Conservation (phyloP, 2,329 filamentous ascomycete species). For the Monosporascus sp. region DNA sequence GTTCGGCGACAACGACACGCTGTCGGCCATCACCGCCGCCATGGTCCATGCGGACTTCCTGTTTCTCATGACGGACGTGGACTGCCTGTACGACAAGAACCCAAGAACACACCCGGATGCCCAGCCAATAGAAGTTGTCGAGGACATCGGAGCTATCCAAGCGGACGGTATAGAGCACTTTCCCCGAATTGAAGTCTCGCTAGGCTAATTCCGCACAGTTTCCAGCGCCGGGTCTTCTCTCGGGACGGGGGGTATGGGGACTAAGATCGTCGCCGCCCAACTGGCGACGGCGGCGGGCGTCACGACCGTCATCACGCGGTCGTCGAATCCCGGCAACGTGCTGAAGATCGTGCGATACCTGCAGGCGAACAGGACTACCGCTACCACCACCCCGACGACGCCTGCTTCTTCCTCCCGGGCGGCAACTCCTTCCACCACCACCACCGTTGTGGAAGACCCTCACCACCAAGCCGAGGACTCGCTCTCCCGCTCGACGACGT, state of each 20-base stretch:
- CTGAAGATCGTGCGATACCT: conserved; percentile 78
- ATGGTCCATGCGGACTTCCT: conserved; percentile 97
- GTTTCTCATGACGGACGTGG: conserved; percentile 98
- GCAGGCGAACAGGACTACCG: conserved; percentile 52
- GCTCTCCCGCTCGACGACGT: conserved; percentile 36
- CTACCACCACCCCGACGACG: conserved; percentile 16
- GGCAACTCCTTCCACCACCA: conserved; percentile 13
- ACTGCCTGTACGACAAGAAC: conserved; percentile 96
- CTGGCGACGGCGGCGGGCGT: conserved; percentile 92
- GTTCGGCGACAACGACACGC: conserved; percentile 97
- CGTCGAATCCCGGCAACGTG: conserved; percentile 91
- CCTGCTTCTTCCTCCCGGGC: conserved; percentile 9
- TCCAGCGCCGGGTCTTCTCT: conserved; percentile 84
- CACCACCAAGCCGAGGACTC: conserved; percentile 23
- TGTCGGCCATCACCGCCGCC: conserved; percentile 91
- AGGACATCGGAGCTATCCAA: conserved; percentile 76
- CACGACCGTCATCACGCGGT: conserved; percentile 91
- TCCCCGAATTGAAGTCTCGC: neutral
- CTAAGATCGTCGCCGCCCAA: conserved; percentile 90
- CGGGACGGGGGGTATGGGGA: conserved; percentile 95
- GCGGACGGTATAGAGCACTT: conserved; percentile 60
- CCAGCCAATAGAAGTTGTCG: conserved; percentile 83
- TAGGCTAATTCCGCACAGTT: conserved; percentile 43
- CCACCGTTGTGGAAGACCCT: conserved; percentile 21
- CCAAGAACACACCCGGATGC: conserved; percentile 81